phyloP scores from a whole-genome alignment of 2,329 filamentous ascomycete genomes.

The Aspergillus uvarum region DNA sequence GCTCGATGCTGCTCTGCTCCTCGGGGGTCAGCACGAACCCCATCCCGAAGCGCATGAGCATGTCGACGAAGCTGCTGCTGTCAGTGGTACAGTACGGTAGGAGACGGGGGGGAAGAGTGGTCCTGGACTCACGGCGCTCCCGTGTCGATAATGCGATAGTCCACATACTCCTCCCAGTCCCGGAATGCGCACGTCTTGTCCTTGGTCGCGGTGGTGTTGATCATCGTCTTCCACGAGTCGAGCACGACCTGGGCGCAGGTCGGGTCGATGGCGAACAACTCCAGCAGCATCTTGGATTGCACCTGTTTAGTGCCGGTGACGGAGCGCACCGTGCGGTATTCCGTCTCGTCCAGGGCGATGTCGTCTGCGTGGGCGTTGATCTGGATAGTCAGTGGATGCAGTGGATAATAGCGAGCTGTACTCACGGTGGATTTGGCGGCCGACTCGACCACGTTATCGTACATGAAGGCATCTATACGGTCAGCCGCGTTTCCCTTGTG shows the following conservation, averaged over 20 bases:
- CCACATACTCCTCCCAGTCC: conserved; percentile 18
- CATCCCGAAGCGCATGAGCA: conserved; percentile 20
- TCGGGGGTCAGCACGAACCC: conserved; percentile 11
- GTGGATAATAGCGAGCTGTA: neutral
- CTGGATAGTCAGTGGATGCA: neutral
- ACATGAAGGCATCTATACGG: conserved; percentile 16
- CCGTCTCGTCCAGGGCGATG: conserved; percentile 17
- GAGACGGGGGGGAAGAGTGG: too few relatives aligned
- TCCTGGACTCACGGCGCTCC: conserved; percentile 13
- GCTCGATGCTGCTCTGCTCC: conserved; percentile 9
- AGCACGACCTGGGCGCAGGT: conserved; percentile 19
- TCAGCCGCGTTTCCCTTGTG: neutral
- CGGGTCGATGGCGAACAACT: conserved; percentile 15
- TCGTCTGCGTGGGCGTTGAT: conserved; percentile 15
- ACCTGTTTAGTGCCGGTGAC: conserved; percentile 20
- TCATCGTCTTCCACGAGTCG: conserved; percentile 20
- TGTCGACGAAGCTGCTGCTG: conserved; percentile 12
- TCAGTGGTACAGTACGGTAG: neutral
- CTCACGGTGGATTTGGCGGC: conserved; percentile 14
- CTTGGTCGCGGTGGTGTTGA: conserved; percentile 17
- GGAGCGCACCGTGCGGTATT: conserved; percentile 21
- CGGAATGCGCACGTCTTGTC: conserved; percentile 18
- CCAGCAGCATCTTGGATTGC: conserved; percentile 21
- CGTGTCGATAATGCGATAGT: conserved; percentile 22
- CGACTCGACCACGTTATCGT: conserved; percentile 21